A percentile compares a stretch with the other conserved stretches of the same genome.
Conservation (phyloP, 148 eudicot species). For the Limonium bicolor region DNA sequence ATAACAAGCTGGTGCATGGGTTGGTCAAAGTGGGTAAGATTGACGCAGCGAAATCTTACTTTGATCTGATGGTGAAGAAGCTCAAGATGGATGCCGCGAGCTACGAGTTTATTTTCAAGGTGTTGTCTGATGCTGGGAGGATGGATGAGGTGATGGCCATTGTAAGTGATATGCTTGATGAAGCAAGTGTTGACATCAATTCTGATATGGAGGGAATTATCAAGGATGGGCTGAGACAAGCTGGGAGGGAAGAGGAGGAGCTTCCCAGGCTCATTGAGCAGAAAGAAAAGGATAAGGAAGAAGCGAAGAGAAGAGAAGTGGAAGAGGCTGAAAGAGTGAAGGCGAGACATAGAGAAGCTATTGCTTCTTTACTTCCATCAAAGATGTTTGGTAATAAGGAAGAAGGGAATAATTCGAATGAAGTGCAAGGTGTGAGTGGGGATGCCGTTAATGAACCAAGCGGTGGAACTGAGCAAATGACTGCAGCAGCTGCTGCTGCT, state of each 20-base stretch:
- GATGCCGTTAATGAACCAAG: too few species aligned
- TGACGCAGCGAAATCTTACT: slow-evolving; percentile 77
- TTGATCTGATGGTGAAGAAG: slow-evolving; percentile 81
- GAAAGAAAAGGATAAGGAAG: slow-evolving; percentile 70
- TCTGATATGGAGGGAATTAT: slow-evolving; percentile 67
- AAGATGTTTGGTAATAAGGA: slow-evolving; percentile 56
- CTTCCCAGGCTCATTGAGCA: slow-evolving; percentile 51
- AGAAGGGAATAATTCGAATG: slow-evolving; percentile 15
- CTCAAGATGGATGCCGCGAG: slow-evolving; percentile 73
- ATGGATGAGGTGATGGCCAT: slow-evolving; percentile 59
- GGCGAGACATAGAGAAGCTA: slow-evolving; percentile 63
- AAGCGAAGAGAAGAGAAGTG: slow-evolving; percentile 54
- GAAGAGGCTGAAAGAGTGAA: slow-evolving; percentile 76
- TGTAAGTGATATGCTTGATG: slow-evolving; percentile 54
- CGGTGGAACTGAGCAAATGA: too few species aligned
- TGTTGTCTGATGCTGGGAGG: slow-evolving; percentile 56
- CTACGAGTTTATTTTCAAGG: slow-evolving; percentile 66
- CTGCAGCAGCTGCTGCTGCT: slow-evolving; percentile 4
- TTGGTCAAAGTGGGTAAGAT: slow-evolving; percentile 63
- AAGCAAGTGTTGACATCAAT: slow-evolving; percentile 58
- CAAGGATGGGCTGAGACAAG: slow-evolving; percentile 47
- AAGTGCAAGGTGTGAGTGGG: slow-evolving; percentile 7
- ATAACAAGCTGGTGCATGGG: slow-evolving; percentile 63
- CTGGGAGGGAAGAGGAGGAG: slow-evolving; percentile 71
- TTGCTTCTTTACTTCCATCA: slow-evolving; percentile 58